Base-by-base conservation (phyloP, 2,329 filamentous ascomycete genomes). In the Verticillium longisporum region DNA sequence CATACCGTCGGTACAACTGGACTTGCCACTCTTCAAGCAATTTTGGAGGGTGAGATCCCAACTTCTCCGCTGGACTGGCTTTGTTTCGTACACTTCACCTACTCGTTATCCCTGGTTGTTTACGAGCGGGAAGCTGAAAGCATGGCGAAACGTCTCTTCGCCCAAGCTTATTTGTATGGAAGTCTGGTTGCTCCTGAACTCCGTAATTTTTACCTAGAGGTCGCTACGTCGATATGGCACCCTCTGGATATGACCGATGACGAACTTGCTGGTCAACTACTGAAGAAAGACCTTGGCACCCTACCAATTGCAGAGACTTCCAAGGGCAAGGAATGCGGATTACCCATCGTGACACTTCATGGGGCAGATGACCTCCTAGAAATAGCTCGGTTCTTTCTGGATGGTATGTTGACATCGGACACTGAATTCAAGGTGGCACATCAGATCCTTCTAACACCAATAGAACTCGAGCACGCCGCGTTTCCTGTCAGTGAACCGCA, bases 61-160 rank as follows among this genome's bases (percentile, higher is more conserved):
- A 67, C 70, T 3, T 75, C 77, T 1, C 73, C 82, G 4, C 65
- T 80, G 33, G 74, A 80, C 33, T 74, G 77, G 2, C 66, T 85
- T 1, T 84, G 80, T 66, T 79, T 84, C 62, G 68, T 83, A 36
- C 82, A 85, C 60, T 64, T 84, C 21, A 72, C 80, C 31, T 83
- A 83, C 64, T 78, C 80, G 13, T 74, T 84, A 41, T 82, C 78
- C 4, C 65, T 82, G 10, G 73, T 80, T 14, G 66, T 81, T 5
- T 74, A 81, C 60, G 77, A 77, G 65, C 73, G 77, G 58, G 74
- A 77, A 33, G 70, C 76, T 5, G 57, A 66, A 11, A 62, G 61
- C 7, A 74, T 73, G 57, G 76, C 73, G 31, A 71, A 68, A 15
- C 68, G 74, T 15, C 70, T 84, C 6, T 85, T 82, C 64, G 66